Percentiles rank a stretch among this genome's conserved stretches.
Conservation (phyloP, 805 yeast species). For the Ogataea ganodermae region DNA sequence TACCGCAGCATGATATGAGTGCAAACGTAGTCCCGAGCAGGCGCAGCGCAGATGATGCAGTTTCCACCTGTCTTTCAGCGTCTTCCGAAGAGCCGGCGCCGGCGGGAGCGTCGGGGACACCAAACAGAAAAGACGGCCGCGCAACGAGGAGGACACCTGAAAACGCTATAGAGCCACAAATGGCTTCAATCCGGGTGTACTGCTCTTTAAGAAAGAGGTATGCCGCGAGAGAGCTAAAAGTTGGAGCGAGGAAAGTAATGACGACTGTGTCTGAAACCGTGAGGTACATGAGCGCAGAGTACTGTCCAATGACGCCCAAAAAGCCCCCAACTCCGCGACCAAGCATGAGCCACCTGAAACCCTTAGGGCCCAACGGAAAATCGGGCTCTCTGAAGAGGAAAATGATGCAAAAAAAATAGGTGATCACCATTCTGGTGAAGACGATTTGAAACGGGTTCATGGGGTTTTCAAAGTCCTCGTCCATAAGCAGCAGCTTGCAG, state of each 20-base stretch:
- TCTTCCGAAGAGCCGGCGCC: not conserved
- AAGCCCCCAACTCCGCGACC: constrained; percentile 74
- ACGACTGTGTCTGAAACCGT: constrained; percentile 81
- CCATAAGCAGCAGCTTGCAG: constrained; percentile 73
- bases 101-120: constrained; percentile 30
- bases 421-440: constrained; percentile 74
- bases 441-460: constrained; percentile 80
- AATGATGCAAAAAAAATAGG: constrained; percentile 56
- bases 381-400: constrained; percentile 46
- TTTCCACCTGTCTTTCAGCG: constrained; percentile 37
- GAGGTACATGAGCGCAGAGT: constrained; percentile 70
- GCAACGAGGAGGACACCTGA: constrained; percentile 80
- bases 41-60: constrained; percentile 53
- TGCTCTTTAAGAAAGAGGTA: constrained; percentile 65
- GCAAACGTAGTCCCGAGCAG: constrained; percentile 66
- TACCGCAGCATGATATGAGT: constrained; percentile 67
- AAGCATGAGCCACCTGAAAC: constrained; percentile 52
- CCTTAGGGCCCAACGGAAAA: constrained; percentile 71
- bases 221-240: constrained; percentile 74
- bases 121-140: constrained; percentile 73
- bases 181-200: constrained; percentile 65
- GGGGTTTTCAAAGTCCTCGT: constrained; percentile 56
- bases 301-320: constrained; percentile 77
- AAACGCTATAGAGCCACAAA: constrained; percentile 68
- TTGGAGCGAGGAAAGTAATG: constrained; percentile 76